These are phyloP conservation scores for Dionaea muscipula DNA, from an alignment of 179 eudicot genomes.

Conservation along the genomic window DNA sequence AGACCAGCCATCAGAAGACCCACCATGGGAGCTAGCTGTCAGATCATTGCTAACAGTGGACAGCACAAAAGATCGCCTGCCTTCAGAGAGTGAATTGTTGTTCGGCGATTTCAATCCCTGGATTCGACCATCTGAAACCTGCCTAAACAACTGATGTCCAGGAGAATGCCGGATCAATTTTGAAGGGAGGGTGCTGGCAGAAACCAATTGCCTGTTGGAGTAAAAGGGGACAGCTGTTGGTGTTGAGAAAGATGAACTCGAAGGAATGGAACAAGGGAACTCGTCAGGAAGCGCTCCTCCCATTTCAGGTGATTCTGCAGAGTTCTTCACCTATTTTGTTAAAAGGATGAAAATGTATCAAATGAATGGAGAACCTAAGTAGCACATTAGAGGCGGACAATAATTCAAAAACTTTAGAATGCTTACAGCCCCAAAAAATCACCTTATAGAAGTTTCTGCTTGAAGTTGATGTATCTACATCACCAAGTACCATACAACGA, in stretches of 20 bases:
- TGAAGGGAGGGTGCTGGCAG: conserved; percentile 31
- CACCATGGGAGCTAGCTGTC: conserved; percentile 21
- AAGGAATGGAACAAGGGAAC: conserved; percentile 23
- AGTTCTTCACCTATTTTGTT: conserved; percentile 14
- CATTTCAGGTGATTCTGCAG: conserved; percentile 20
- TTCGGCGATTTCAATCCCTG: conserved; percentile 40
- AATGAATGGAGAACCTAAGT: too few species aligned
- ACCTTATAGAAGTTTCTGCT: too few species aligned
- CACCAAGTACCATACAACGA: too few species aligned
- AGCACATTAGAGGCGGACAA: too few species aligned
- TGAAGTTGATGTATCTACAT: too few species aligned
- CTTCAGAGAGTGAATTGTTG: conserved; percentile 35
- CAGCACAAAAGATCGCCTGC: conserved; percentile 38
- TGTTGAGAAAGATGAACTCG: conserved; percentile 28
- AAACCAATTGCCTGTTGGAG: conserved; percentile 22
- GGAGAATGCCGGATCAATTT: conserved; percentile 40
- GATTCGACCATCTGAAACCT: conserved; percentile 40
- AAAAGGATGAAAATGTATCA: too few species aligned
- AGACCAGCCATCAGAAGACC: conserved; percentile 57
- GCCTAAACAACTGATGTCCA: conserved; percentile 41
- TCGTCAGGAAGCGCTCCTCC: conserved; percentile 15
- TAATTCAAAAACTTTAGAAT: too few species aligned
- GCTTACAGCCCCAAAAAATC: too few species aligned
- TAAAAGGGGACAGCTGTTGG: conserved; percentile 15
- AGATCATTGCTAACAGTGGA: conserved; percentile 34